These are phyloP conservation scores for Gastrolobium bilobum DNA, from an alignment of 306 rosid species.

Conservation along the genomic window DNA sequence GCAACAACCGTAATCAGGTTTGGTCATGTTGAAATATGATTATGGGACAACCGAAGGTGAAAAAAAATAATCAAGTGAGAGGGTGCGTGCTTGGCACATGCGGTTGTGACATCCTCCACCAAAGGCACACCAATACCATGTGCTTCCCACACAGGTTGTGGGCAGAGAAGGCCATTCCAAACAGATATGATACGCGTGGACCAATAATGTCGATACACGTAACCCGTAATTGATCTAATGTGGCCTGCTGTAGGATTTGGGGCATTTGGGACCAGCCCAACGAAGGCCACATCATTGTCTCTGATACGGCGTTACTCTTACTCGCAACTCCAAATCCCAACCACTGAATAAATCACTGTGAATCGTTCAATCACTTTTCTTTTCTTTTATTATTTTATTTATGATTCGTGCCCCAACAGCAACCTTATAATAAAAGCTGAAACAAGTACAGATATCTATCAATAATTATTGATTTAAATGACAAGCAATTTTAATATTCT, in stretches of 20 bases:
- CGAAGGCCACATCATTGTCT: conserved; percentile 20
- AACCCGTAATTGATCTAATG: neutral
- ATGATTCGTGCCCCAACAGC: neutral
- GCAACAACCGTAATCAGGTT: conserved; percentile 48
- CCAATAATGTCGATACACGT: conserved; percentile 43
- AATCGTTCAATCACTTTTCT: neutral
- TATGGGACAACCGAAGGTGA: conserved; percentile 17
- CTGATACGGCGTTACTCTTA: conserved; percentile 50
- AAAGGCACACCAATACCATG: conserved; percentile 49
- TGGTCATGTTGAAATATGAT: conserved; percentile 40
- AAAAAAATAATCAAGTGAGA: neutral
- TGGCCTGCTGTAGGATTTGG: neutral
- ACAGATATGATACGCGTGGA: conserved; percentile 18
- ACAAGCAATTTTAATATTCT: too few species aligned
- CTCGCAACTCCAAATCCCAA: neutral
- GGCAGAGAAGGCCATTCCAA: conserved; percentile 11
- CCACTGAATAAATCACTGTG: neutral
- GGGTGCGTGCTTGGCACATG: conserved; percentile 6
- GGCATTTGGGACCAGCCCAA: conserved; percentile 48
- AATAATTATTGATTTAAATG: too few species aligned
- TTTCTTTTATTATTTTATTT: neutral
- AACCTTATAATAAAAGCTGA: too few species aligned
- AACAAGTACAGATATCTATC: too few species aligned
- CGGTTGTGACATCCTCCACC: conserved; percentile 42
- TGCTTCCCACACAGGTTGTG: conserved; percentile 48